Evolutionary conservation across 257 asterid species (phyloP).

Genomic region (Nicotiana otophora): DNA sequence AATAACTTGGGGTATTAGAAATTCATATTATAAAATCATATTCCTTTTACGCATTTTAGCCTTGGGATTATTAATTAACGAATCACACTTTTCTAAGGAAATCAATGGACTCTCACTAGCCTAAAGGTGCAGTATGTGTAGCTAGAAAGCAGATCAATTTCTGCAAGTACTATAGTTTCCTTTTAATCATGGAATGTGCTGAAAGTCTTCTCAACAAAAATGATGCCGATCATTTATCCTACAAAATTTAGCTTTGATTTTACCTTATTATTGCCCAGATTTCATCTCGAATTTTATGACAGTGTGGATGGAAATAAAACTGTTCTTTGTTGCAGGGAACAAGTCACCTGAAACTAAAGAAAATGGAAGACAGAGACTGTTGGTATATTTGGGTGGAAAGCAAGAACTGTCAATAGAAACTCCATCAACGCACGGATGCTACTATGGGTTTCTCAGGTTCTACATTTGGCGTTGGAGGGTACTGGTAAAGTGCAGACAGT

Average conservation of each 20-base stretch:
- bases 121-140: neutral
- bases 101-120: neutral
- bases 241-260: neutral
- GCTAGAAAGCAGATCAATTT: neutral
- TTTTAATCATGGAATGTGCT: neutral
- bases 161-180: neutral
- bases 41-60: neutral
- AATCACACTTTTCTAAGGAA: neutral
- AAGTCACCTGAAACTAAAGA: neutral
- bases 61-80: neutral
- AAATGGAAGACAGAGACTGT: neutral
- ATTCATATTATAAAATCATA: neutral
- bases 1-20: neutral
- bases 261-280: neutral
- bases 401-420: neutral
- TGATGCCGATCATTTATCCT: neutral
- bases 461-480: neutral
- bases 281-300: neutral
- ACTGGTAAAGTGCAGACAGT: neutral
- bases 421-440: neutral
- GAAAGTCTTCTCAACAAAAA: neutral
- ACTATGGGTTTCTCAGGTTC: neutral
- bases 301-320: neutral
- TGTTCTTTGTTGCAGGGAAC: neutral
- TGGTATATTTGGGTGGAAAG: conserved; percentile 2